These are phyloP conservation scores for Xerocomus minutiporus DNA, from an alignment of 1,284 basidiomycete species.

Conservation along the genomic window DNA sequence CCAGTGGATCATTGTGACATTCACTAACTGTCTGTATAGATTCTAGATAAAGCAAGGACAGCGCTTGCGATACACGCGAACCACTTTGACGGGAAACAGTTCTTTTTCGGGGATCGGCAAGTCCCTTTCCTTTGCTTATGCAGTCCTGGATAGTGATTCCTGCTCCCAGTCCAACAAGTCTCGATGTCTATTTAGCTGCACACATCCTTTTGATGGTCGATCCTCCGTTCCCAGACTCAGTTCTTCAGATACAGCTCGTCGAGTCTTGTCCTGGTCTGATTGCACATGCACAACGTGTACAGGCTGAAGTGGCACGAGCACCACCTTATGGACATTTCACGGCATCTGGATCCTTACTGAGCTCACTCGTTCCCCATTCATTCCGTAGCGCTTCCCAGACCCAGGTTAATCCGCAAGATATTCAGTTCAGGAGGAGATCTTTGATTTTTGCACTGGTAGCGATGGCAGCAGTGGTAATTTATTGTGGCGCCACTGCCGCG, in stretches of 20 bases:
- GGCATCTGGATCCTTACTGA: conserved; percentile 19
- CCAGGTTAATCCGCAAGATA: conserved; percentile 30
- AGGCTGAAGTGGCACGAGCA: conserved; percentile 30
- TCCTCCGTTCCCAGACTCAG: conserved; percentile 57
- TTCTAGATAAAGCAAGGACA: conserved; percentile 54
- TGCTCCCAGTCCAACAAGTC: conserved; percentile 46
- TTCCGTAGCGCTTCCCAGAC: not conserved
- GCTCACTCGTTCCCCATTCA: conserved; percentile 19
- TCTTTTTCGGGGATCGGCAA: conserved; percentile 49
- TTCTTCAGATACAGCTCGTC: conserved; percentile 49
- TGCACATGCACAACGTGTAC: conserved; percentile 52
- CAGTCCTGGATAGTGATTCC: not conserved
- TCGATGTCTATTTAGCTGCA: conserved; percentile 64
- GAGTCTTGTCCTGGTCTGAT: conserved; percentile 54
- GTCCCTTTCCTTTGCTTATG: not conserved
- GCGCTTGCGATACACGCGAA: conserved; percentile 55
- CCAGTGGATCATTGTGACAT: not conserved
- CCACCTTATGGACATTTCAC: conserved; percentile 15
- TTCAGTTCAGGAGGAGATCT: conserved; percentile 32
- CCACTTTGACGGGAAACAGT: conserved; percentile 48
- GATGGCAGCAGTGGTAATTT: conserved; percentile 10
- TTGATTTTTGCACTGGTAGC: conserved; percentile 35
- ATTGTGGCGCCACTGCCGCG: not conserved
- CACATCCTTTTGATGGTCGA: conserved; percentile 58
- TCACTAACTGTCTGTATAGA: conserved; percentile 35